Evolutionary conservation across 306 rosid genomes (phyloP), one percentile per base, ranked within the genome.

Genomic region (Glycine latifolia): DNA sequence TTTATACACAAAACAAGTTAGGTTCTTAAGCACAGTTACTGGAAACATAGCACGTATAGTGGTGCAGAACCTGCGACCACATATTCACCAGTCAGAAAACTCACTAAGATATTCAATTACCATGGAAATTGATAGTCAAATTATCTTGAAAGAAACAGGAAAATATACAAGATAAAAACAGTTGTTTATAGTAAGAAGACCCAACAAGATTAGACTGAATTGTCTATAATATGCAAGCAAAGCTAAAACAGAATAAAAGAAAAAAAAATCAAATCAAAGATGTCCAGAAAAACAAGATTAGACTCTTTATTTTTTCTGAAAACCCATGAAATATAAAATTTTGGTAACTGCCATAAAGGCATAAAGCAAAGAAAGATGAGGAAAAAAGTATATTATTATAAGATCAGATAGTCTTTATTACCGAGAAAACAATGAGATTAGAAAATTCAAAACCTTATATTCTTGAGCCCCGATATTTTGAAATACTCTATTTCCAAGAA

Each of bases 61-160:
- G 92, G 99, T 83, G 94, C 95, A 91, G 86, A 85, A 92, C 96
- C 97, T 93, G 97, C 97, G 89, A 89, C 97, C 97, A 91, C 94
- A 91, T 85, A 82, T 89, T 89, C 93, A 90, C 85, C 78, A 68
- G 89, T 93, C 86, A 92, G 93, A 85, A 89, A 82, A 84, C 77
- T 75, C 86, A 81, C 89, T 82, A 86, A 72, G 82, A 78, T 71
- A 86, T 82, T 88, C 31, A 85, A 90, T 81, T 71, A 49, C 82
- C 83, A 85, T 17, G 79, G 68, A 73, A 72, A 86, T 71, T 75
- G 75, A 82, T 67, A 85, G 66, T 41, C 70, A 88, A 58, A 82
- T 62, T 44, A 79, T 88, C 65, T 65, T 47, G 75, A 47, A 67
- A 76, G 72, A 76, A 76, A 17, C 7, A 15, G 69, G 52, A 63